phyloP scores from a whole-genome alignment of 495 filamentous ascomycete species.

The Lophiotrema nucula region DNA sequence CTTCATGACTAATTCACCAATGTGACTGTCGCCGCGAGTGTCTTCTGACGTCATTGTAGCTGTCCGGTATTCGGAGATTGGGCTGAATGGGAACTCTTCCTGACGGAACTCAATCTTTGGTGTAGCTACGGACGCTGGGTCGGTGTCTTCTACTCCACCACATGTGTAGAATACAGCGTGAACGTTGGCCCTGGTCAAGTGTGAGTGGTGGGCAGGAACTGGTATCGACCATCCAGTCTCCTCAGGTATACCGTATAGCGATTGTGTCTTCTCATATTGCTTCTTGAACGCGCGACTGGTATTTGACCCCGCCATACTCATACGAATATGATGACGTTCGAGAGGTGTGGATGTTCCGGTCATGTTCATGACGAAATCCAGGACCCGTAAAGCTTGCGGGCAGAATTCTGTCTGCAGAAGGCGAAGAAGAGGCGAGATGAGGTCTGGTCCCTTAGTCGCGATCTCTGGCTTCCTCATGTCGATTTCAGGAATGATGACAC shows the following conservation, averaged over 20 bases:
- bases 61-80: constrained; percentile 71
- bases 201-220: constrained; percentile 83
- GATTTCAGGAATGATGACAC: constrained; percentile 80
- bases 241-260: constrained; percentile 94
- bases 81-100: constrained; percentile 82
- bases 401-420: constrained; percentile 92
- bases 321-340: constrained; percentile 89
- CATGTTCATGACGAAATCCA: constrained; percentile 94
- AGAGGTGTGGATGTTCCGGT: constrained; percentile 72
- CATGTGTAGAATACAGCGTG: constrained; percentile 95
- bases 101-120: constrained; percentile 88
- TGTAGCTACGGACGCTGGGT: constrained; percentile 61
- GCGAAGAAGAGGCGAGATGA: constrained; percentile 89
- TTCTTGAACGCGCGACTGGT: constrained; percentile 77
- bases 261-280: constrained; percentile 90
- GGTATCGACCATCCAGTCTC: constrained; percentile 96
- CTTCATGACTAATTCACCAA: constrained; percentile 83
- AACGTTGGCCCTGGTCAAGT: constrained; percentile 83
- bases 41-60: constrained; percentile 93
- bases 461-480: constrained; percentile 93
- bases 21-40: constrained; percentile 68
- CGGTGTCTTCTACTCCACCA: constrained; percentile 55
- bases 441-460: constrained; percentile 84
- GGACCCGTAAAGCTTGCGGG: constrained; percentile 81
- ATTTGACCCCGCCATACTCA: constrained; percentile 88